phyloP scores from a whole-genome alignment of 352 stramenopile species.

The Globisporangium barbulae region DNA sequence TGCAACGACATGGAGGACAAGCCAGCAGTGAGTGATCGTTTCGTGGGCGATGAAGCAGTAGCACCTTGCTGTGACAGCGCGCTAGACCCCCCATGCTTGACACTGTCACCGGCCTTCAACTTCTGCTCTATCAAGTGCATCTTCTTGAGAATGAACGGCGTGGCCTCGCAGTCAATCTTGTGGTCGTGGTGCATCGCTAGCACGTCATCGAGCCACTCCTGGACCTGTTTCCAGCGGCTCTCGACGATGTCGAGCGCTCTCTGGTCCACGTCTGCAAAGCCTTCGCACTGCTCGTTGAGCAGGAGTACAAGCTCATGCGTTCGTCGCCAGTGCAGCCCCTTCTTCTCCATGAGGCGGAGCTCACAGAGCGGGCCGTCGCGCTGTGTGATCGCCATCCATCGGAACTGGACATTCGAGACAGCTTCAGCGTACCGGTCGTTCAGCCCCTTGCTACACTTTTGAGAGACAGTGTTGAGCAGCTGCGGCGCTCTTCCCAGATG shows the following conservation, averaged over 20 bases:
- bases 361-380: slow-evolving; percentile 56
- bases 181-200: slow-evolving; percentile 60
- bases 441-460: slow-evolving; percentile 56
- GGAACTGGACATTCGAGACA: slow-evolving; percentile 65
- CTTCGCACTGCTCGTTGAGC: slow-evolving; percentile 71
- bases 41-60: slow-evolving; percentile 6
- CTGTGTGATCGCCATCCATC: slow-evolving; percentile 71
- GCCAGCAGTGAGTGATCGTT: slow-evolving; percentile 1
- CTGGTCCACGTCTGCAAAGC: slow-evolving; percentile 53
- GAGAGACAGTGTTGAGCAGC: slow-evolving; percentile 43
- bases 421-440: slow-evolving; percentile 49
- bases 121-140: slow-evolving; percentile 45
- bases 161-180: slow-evolving; percentile 61
- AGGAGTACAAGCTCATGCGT: slow-evolving; percentile 67
- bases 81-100: neutral
- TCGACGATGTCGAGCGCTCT: slow-evolving; percentile 46
- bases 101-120: neutral
- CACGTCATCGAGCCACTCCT: slow-evolving; percentile 63
- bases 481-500: slow-evolving; percentile 53
- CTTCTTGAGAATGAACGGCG: slow-evolving; percentile 67
- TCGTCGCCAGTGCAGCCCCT: slow-evolving; percentile 64
- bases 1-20: neutral
- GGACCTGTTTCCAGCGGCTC: slow-evolving; percentile 54
- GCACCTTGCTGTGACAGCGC: neutral
- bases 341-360: slow-evolving; percentile 61